Percentiles rank a stretch among this genome's conserved stretches.
phyloP scores from a whole-genome alignment of 352 stramenopile species.

The Pythium rishiriense region DNA sequence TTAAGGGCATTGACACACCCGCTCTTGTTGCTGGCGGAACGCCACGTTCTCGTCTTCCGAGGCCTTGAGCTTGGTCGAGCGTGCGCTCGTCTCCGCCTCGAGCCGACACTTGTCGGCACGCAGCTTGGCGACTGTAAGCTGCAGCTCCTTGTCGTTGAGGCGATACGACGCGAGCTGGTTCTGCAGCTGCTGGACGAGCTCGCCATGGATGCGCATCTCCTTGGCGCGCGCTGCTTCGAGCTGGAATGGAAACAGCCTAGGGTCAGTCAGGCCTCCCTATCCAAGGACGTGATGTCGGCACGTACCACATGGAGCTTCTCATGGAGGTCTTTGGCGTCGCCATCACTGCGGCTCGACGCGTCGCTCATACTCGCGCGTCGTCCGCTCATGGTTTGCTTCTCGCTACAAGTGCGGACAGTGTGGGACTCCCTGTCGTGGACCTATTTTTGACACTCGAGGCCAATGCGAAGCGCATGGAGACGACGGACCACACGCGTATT shows the following conservation, averaged over 20 bases:
- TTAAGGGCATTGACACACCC: too few relatives aligned
- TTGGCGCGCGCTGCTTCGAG: constrained; percentile 29
- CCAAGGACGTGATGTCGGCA: too few relatives aligned
- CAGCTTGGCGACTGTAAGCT: constrained; percentile 41
- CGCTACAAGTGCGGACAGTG: too few relatives aligned
- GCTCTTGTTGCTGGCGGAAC: constrained; percentile 7
- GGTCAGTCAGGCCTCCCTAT: background rate
- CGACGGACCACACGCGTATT: too few relatives aligned
- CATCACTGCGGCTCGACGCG: background rate
- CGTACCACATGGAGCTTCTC: constrained; percentile 17
- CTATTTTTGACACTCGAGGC: too few relatives aligned
- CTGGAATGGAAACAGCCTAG: background rate
- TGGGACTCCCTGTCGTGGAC: too few relatives aligned
- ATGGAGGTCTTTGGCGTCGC: constrained; percentile 7
- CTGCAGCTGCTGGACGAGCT: constrained; percentile 39
- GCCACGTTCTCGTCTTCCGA: background rate
- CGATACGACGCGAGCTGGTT: constrained; percentile 29
- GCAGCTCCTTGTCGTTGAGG: constrained; percentile 36
- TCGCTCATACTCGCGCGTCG: constrained; percentile 5
- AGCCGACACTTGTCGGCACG: constrained; percentile 44
- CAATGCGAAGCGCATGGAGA: too few relatives aligned
- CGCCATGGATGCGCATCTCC: constrained; percentile 51
- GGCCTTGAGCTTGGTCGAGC: constrained; percentile 18
- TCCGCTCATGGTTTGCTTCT: too few relatives aligned
- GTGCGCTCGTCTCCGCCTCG: constrained; percentile 35